These are phyloP conservation scores for Kwoniella shivajii DNA, from an alignment of 1,284 basidiomycete species.

Conservation along the genomic window DNA sequence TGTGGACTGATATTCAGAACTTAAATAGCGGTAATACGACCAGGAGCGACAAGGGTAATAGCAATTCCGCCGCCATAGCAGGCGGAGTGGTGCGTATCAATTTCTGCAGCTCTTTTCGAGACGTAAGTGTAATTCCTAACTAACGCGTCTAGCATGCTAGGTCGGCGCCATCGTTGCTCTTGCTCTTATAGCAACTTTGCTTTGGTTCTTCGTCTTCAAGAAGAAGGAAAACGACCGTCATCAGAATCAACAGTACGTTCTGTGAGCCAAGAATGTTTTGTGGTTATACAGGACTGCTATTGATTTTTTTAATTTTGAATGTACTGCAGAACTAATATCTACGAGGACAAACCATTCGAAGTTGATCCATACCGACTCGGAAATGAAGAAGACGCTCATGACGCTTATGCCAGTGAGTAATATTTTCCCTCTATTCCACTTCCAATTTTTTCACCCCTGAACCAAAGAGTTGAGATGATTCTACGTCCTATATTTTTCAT, in stretches of 20 bases:
- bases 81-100: slow-evolving; percentile 9
- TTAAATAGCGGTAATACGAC: too few relatives aligned
- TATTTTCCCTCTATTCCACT: neutral
- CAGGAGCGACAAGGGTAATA: neutral
- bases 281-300: too few relatives aligned
- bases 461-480: too few relatives aligned
- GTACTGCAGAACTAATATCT: neutral
- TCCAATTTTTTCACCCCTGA: too few relatives aligned
- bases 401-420: slow-evolving; percentile 9
- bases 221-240: neutral
- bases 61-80: slow-evolving; percentile 10
- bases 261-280: neutral
- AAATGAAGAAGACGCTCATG: neutral
- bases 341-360: slow-evolving; percentile 10
- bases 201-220: slow-evolving; percentile 9
- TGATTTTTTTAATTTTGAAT: neutral
- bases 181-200: neutral
- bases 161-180: slow-evolving; percentile 4
- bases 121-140: neutral
- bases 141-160: neutral
- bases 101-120: neutral
- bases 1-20: neutral
- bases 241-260: slow-evolving; percentile 5
- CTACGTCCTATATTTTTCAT: neutral
- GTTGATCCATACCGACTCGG: slow-evolving; percentile 2